Percentiles rank a stretch among this genome's conserved stretches.
Evolutionary conservation across 768 basidiomycete genomes (phyloP).

Genomic region (Boletus speciosus): DNA sequence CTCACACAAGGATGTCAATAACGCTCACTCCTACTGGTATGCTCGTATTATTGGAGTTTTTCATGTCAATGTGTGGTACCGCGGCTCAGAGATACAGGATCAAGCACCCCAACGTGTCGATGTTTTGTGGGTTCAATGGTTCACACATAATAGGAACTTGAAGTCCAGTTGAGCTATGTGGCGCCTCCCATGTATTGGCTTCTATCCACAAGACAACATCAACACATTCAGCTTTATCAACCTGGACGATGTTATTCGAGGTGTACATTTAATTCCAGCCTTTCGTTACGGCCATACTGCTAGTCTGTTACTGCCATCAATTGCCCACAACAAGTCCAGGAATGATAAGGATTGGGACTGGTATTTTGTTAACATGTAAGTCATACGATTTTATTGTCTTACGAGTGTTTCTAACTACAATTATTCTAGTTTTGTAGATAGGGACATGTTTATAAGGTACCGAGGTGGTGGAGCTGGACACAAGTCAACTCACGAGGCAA

Average conservation of each 20-base stretch:
- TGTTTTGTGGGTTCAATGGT: constrained; percentile 3
- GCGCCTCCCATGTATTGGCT: background rate
- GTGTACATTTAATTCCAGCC: background rate
- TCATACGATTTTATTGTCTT: background rate
- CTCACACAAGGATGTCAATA: constrained; percentile 21
- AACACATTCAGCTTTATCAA: background rate
- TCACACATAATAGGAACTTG: background rate
- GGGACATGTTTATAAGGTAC: background rate
- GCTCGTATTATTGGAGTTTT: constrained; percentile 4
- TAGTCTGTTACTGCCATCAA: background rate
- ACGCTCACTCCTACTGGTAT: constrained; percentile 43
- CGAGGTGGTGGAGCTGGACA: background rate
- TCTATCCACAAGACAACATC: background rate
- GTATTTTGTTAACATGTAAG: constrained; percentile 37
- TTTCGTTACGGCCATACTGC: background rate
- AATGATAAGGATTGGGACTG: constrained; percentile 30
- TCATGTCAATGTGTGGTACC: background rate
- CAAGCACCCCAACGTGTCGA: background rate
- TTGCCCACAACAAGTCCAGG: constrained; percentile 5
- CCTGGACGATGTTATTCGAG: too few relatives aligned
- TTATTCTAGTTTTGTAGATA: background rate
- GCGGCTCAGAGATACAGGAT: background rate
- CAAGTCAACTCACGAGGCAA: background rate
- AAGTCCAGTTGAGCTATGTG: background rate
- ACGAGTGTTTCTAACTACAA: too few relatives aligned